Conservation (phyloP, 805 yeast species). For the Candida cerambycidarum region DNA sequence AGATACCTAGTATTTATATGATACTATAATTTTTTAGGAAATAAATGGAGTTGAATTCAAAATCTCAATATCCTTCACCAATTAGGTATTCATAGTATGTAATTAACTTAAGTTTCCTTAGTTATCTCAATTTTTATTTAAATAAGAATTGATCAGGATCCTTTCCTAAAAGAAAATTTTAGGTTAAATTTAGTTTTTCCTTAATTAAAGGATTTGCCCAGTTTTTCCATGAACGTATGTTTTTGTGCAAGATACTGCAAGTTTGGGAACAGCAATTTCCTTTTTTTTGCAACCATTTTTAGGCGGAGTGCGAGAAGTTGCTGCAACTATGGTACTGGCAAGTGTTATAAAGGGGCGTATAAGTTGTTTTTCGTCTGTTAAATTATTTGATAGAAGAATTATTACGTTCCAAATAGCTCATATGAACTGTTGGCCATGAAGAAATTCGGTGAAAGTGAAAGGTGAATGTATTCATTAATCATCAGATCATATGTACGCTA, state of each 20-base stretch:
- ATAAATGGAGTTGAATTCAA: neutral
- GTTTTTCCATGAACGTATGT: neutral
- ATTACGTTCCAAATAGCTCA: too few species aligned
- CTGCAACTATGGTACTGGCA: too few species aligned
- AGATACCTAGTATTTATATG: neutral
- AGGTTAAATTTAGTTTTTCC: neutral
- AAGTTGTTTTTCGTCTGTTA: too few species aligned
- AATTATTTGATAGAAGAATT: too few species aligned
- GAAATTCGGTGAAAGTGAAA: too few species aligned
- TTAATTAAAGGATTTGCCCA: neutral
- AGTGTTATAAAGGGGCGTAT: too few species aligned
- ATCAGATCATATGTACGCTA: neutral
- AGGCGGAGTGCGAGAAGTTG: neutral
- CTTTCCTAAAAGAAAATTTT: slow-evolving; percentile 1
- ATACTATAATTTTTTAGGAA: neutral
- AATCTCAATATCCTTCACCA: slow-evolving; percentile 1
- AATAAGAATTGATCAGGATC: neutral
- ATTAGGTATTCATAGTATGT: neutral
- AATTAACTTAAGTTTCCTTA: slow-evolving; percentile 1
- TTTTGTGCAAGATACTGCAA: slow-evolving; percentile 8
- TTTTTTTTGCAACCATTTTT: slow-evolving; percentile 8
- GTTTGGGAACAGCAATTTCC: slow-evolving; percentile 2
- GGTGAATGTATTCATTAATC: too few species aligned
- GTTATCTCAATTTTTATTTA: neutral
- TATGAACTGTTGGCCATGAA: too few species aligned